Evolutionary conservation across 129 eudicot species (phyloP).

Genomic region (Artemisia argyi): DNA sequence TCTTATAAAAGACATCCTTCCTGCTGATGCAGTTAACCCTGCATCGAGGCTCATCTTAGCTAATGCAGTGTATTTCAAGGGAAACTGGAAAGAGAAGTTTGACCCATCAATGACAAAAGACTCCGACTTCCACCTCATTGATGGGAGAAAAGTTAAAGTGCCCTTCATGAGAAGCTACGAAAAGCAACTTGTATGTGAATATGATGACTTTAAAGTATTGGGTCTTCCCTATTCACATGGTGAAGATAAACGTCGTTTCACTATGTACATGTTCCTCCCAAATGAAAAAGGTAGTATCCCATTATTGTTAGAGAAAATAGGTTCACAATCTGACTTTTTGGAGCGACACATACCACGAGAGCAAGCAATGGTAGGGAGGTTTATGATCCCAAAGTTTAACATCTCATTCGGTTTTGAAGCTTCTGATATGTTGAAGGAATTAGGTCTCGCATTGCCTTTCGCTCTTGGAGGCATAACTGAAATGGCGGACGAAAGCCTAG

Average conservation of each 20-base stretch:
- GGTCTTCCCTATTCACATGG: background rate
- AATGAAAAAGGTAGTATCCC: background rate
- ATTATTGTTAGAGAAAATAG: background rate
- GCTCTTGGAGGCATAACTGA: background rate
- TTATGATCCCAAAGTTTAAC: no score
- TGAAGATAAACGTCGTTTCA: background rate
- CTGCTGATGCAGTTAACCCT: constrained; percentile 47
- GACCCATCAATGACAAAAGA: no score
- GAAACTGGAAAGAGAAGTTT: constrained; percentile 51
- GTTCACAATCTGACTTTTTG: background rate
- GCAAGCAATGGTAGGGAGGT: no score
- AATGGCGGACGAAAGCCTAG: background rate
- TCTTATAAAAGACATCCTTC: constrained; percentile 51
- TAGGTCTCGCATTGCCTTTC: background rate
- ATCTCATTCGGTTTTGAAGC: no score
- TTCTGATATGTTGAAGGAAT: no score
- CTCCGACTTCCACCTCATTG: no score
- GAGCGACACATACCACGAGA: no score
- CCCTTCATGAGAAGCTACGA: background rate
- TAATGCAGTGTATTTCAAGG: constrained; percentile 48
- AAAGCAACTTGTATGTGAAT: background rate
- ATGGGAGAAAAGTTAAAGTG: no score
- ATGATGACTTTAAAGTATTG: no score
- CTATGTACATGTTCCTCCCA: no score
- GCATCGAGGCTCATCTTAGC: constrained; percentile 25